Evolutionary conservation across 2,329 filamentous ascomycete genomes (phyloP).

Genomic region (Fusarium tuaranense): DNA sequence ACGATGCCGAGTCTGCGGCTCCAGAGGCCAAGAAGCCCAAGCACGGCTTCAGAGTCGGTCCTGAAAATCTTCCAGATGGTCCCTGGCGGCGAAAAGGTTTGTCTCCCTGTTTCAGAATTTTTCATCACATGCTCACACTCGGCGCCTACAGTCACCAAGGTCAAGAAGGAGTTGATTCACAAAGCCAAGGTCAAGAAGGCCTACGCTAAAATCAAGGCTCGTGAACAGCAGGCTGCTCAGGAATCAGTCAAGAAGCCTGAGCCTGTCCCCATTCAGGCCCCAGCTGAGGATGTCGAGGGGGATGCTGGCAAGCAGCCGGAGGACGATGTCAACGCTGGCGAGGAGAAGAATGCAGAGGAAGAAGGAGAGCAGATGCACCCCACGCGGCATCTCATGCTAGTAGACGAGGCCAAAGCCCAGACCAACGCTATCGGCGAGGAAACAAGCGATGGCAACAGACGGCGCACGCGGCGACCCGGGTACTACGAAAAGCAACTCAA

Average conservation of each 20-base stretch:
- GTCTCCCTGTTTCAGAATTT: slow-evolving; percentile 35
- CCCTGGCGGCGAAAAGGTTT: slow-evolving; percentile 82
- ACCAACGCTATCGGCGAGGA: slow-evolving; percentile 36
- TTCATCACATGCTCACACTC: slow-evolving; percentile 36
- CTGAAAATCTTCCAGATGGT: slow-evolving; percentile 91
- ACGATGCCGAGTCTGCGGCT: slow-evolving; percentile 45
- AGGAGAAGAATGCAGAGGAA: slow-evolving; percentile 28
- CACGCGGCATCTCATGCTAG: slow-evolving; percentile 55
- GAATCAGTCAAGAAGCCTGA: slow-evolving; percentile 29
- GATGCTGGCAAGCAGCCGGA: slow-evolving; percentile 25
- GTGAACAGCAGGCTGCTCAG: slow-evolving; percentile 49
- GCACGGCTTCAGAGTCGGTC: slow-evolving; percentile 87
- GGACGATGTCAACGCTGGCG: slow-evolving; percentile 32
- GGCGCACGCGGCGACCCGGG: slow-evolving; percentile 57
- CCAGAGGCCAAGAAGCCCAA: slow-evolving; percentile 63
- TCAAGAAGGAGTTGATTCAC: slow-evolving; percentile 89
- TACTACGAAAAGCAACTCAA: slow-evolving; percentile 75
- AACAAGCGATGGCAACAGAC: slow-evolving; percentile 48
- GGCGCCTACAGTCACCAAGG: slow-evolving; percentile 76
- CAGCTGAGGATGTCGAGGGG: slow-evolving; percentile 28
- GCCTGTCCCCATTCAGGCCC: slow-evolving; percentile 26
- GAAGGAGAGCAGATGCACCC: slow-evolving; percentile 49
- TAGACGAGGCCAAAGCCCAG: slow-evolving; percentile 53
- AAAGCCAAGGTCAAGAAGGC: slow-evolving; percentile 94
- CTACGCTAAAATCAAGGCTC: slow-evolving; percentile 85